These are phyloP conservation scores for Chlorella sp. DNA, from an alignment of 139 green algal species.

Conservation along the genomic window DNA sequence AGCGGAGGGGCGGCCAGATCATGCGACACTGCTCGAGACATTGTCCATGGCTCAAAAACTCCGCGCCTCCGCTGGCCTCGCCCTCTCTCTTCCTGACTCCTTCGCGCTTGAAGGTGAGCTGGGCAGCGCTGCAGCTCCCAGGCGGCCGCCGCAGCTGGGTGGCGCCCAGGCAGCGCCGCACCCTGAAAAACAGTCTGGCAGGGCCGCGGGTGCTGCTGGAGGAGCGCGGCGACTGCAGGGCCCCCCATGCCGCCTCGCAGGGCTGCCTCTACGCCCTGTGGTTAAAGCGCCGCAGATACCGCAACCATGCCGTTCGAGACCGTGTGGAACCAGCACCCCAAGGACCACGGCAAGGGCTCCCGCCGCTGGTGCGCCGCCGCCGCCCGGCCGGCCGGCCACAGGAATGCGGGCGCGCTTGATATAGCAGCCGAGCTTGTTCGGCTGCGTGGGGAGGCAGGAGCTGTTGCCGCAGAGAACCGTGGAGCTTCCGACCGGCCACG, in stretches of 20 bases:
- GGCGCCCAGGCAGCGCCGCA: background rate
- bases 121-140: too few species aligned
- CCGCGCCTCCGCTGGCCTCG: too few species aligned
- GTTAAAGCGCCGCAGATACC: slow-evolving; percentile 46
- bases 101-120: slow-evolving; percentile 28
- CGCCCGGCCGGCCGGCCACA: background rate
- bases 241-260: background rate
- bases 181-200: background rate
- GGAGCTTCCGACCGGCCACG: too few species aligned
- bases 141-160: background rate
- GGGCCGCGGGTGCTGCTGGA: background rate
- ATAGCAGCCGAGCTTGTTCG: slow-evolving; percentile 36
- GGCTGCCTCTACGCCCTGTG: slow-evolving; percentile 37
- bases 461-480: too few species aligned
- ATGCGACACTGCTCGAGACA: too few species aligned
- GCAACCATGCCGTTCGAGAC: slow-evolving; percentile 91
- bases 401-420: background rate
- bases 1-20: too few species aligned
- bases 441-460: slow-evolving; percentile 41
- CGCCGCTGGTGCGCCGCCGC: slow-evolving; percentile 67
- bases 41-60: too few species aligned
- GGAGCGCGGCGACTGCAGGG: background rate
- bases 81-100: too few species aligned
- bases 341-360: slow-evolving; percentile 85
- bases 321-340: slow-evolving; percentile 97